Evolutionary conservation across 306 rosid species (phyloP), one percentile per base, ranked within the genome.

Genomic region (Quercus gilva): DNA sequence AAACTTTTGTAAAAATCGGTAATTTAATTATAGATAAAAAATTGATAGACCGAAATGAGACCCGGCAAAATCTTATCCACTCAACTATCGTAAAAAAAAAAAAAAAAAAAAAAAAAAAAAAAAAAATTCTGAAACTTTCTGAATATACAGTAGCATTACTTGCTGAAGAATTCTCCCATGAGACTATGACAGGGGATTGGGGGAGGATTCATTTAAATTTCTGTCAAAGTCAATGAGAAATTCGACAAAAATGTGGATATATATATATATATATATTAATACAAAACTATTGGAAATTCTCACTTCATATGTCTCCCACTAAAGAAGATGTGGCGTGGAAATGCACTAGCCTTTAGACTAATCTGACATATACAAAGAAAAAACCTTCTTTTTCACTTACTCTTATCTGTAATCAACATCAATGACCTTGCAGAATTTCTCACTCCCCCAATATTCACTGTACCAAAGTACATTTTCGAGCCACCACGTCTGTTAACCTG

Each of bases 291-390:
- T 35, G 75, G 76, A 63, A 70, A 23, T 23, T 9, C 29, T 45
- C 78, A 81, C 53, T 13, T 73, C 59, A 3, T 5, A 7, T 88
- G 87, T 76, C 86, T 81, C 78, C 91, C 91, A 85, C 87, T 76
- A 55, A 74, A 76, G 76, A 71, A 5, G 55, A 58, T 76, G 81
- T 76, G 83, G 79, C 31, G 84, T 73, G 80, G 82, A 79, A 76
- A 28, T 45, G 65, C 84, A 82, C 81, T 51, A 21, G 11, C 56
- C 21, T 43, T 72, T 58, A 73, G 79, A 76, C 80, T 59, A 72
- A 67, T 55, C 52, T 64, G 55, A 29, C 57, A 79, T 52, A 17
- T n/a, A n/a, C 9, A 29, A 25, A 45, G 29, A 56, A 75, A 74
- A 55, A 12, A 56, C 18, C 78, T 6, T 17, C 55, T 74, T 64